These are phyloP conservation scores for Saturnispora bothae DNA, from an alignment of 805 yeast species.

Conservation along the genomic window DNA sequence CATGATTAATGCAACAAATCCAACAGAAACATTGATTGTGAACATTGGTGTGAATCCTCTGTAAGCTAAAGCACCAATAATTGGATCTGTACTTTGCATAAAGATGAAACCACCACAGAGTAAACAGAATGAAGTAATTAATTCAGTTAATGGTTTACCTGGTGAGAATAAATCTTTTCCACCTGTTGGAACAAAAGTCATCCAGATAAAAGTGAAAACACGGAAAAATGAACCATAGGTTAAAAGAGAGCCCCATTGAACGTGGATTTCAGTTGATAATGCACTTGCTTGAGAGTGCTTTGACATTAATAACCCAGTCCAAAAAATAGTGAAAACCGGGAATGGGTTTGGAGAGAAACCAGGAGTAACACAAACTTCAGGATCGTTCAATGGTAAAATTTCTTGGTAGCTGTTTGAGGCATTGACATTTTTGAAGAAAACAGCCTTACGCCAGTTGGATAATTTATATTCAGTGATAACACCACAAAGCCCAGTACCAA, in stretches of 20 bases:
- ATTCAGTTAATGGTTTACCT: conserved; percentile 76
- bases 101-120: conserved; percentile 85
- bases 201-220: conserved; percentile 46
- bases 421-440: conserved; percentile 16
- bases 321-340: conserved; percentile 85
- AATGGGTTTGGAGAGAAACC: conserved; percentile 90
- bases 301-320: conserved; percentile 96
- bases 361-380: conserved; percentile 33
- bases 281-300: conserved; percentile 80
- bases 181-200: conserved; percentile 35
- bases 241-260: conserved; percentile 86
- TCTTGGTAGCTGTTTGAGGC: not conserved
- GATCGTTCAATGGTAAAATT: conserved; percentile 7
- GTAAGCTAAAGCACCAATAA: conserved; percentile 70
- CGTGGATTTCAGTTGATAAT: conserved; percentile 70
- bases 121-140: conserved; percentile 67
- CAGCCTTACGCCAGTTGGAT: conserved; percentile 42
- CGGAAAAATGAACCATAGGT: conserved; percentile 78
- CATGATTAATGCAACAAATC: conserved; percentile 69
- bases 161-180: conserved; percentile 29
- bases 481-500: conserved; percentile 92
- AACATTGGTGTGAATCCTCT: conserved; percentile 84
- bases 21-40: conserved; percentile 78
- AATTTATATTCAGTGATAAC: conserved; percentile 64
- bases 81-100: conserved; percentile 85